Conservation (phyloP, 768 basidiomycete genomes). For the Mycena olivaceomarginata region DNA sequence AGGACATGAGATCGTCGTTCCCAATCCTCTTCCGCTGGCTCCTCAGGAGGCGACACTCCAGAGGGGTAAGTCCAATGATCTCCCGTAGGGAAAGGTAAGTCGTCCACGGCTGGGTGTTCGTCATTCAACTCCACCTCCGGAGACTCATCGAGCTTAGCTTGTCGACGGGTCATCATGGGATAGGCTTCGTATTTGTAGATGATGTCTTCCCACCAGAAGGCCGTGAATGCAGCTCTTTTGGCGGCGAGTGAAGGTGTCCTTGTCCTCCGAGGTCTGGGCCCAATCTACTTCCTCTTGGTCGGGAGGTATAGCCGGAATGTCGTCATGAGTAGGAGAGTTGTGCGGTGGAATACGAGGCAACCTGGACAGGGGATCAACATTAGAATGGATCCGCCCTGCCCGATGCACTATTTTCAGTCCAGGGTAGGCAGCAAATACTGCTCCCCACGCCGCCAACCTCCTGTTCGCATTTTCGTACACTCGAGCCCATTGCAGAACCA, state of each 20-base stretch:
- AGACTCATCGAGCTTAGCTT: neutral
- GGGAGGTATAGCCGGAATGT: neutral
- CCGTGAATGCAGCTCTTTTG: neutral
- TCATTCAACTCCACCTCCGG: neutral
- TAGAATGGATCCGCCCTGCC: neutral
- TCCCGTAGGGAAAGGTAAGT: neutral
- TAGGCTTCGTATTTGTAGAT: neutral
- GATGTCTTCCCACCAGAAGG: conserved; percentile 17
- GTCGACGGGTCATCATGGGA: neutral
- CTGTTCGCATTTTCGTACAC: too few species aligned
- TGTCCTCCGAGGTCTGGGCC: too few species aligned
- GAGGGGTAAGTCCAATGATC: conserved; percentile 26
- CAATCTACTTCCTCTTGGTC: too few species aligned
- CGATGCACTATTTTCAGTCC: neutral
- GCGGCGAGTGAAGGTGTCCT: too few species aligned
- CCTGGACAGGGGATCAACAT: neutral
- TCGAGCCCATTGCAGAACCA: too few species aligned
- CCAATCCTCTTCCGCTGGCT: neutral
- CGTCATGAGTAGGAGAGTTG: neutral
- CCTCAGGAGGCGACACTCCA: neutral
- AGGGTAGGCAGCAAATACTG: neutral
- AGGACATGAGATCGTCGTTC: neutral
- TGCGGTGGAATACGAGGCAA: neutral
- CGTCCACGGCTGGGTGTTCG: neutral
- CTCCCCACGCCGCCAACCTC: neutral